Base-by-base conservation (phyloP, 1,139 yeast genomes). In the Sugiyamaella pinicola region DNA sequence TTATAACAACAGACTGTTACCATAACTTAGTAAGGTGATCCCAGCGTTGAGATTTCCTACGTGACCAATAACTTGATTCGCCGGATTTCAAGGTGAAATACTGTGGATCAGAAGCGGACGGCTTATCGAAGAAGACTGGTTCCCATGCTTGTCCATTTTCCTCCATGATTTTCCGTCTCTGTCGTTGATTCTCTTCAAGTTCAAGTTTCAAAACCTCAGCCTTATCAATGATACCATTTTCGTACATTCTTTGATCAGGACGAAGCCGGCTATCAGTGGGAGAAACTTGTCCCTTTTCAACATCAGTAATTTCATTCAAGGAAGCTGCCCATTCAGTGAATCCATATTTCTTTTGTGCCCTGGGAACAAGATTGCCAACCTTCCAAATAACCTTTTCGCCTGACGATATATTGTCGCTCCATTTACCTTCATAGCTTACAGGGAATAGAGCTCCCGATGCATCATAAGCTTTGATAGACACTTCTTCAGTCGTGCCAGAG, bases 211-310 rank as follows among this genome's bases (percentile, higher is more conserved):
- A 61, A 1, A 59, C 63, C 65, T 91, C 97, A 0, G 98, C 96
- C 48, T 74, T 71, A 13, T 81, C 87, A 7, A 84, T 71, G 18
- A 82, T 72, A 2, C 95, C 95, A 19, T 76, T 65, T 64, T 89
- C 96, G 62, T 89, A 89, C 5, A 76, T 72, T 43, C 80, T 74
- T 64, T 89, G 81, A 69, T 93, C 99, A 0, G 97, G 98, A 64
- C 99, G 80, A 44, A 84, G 70, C 65, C 99, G 80, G 3, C 96
- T 87, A 67, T 93, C 99, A 0, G 95, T 88, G 4, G 91, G 93
- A 2, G 98, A 84, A 47, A 91, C 63, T 1, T 69, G 57, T 10
- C 76, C 85, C 33, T 78, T 67, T 66, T 89, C 96, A 26, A 91
- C 71, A 2, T 69, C 73, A 0, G 96, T 87, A 39, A 89, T 79